Conservation (phyloP, 2,329 filamentous ascomycete species). For the Ilyonectria destructans region DNA sequence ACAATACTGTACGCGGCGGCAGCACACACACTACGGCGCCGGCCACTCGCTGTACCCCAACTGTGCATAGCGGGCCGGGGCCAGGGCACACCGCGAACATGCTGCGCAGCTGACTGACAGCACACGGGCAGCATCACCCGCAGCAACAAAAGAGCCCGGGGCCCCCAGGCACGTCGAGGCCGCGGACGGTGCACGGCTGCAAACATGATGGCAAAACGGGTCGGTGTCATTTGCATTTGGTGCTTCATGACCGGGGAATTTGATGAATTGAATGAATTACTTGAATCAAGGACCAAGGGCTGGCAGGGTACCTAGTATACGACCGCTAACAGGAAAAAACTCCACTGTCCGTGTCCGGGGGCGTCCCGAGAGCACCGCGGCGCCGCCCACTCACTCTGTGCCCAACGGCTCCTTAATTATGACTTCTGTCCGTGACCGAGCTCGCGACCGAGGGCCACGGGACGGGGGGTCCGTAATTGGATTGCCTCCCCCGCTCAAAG, state of each 20-base stretch:
- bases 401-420: conserved; percentile 18
- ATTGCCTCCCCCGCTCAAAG: conserved; percentile 1
- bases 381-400: conserved; percentile 1
- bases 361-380: conserved; percentile 23
- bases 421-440: conserved; percentile 12
- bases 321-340: conserved; percentile 19
- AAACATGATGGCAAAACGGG: neutral
- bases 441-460: conserved; percentile 16
- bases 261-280: conserved; percentile 18
- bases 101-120: neutral
- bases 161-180: neutral
- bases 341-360: conserved; percentile 25
- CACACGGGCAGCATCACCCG: conserved; percentile 2
- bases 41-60: conserved; percentile 4
- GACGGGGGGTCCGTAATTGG: conserved; percentile 29
- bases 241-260: conserved; percentile 19
- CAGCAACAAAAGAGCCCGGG: neutral
- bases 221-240: conserved; percentile 1
- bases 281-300: conserved; percentile 8
- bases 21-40: conserved; percentile 2
- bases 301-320: neutral
- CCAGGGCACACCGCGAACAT: neutral
- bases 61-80: neutral
- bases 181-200: neutral
- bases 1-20: neutral